These are phyloP conservation scores for Leucogyrophana mollusca DNA, from an alignment of 768 basidiomycete genomes.

Conservation along the genomic window DNA sequence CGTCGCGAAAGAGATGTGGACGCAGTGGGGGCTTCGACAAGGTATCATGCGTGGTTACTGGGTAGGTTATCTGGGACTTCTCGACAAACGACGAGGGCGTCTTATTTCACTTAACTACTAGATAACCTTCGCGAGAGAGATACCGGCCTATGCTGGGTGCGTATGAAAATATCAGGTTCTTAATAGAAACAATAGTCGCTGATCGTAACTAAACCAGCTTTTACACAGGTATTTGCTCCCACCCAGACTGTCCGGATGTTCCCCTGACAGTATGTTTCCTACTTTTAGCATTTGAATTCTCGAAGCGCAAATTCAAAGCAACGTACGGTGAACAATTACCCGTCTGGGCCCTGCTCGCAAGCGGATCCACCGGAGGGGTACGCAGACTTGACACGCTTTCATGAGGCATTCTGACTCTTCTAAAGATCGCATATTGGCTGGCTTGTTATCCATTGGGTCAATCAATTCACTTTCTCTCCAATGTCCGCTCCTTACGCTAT, in stretches of 20 bases:
- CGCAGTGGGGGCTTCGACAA: conserved; percentile 76
- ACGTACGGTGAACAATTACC: conserved; percentile 69
- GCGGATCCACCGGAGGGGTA: conserved; percentile 83
- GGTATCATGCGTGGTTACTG: conserved; percentile 98
- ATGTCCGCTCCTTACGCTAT: no score
- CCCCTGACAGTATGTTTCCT: not conserved
- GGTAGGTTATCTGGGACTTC: conserved; percentile 41
- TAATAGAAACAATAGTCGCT: no score
- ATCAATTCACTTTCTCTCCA: not conserved
- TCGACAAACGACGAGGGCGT: no score
- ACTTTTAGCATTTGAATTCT: conserved; percentile 76
- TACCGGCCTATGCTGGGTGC: conserved; percentile 91
- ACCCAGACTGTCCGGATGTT: not conserved
- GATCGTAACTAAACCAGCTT: conserved; percentile 54
- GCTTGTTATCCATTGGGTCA: conserved; percentile 85
- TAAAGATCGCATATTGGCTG: conserved; percentile 87
- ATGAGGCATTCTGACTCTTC: not conserved
- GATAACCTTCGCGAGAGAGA: conserved; percentile 90
- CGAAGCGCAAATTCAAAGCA: conserved; percentile 72
- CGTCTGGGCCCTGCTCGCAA: conserved; percentile 81
- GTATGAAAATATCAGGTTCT: no score
- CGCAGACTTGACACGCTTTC: conserved; percentile 19
- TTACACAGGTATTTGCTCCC: conserved; percentile 49
- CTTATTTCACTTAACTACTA: conserved; percentile 23
- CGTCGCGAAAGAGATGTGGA: conserved; percentile 82